These are phyloP conservation scores for Dryadomyces quercus-mongolicae DNA, from an alignment of 2,329 filamentous ascomycete species.

Conservation along the genomic window DNA sequence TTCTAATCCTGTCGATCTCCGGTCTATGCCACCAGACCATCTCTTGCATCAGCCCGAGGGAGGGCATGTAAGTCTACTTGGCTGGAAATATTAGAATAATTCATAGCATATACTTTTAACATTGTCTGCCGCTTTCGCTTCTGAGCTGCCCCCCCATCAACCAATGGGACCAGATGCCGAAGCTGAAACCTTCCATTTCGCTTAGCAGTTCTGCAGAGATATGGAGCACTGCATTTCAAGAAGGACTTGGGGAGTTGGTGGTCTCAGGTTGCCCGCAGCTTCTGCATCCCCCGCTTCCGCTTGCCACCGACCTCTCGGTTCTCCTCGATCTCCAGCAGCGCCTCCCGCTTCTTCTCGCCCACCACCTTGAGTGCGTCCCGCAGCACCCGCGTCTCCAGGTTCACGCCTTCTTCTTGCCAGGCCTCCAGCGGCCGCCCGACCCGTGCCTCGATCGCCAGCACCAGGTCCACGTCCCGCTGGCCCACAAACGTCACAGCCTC, in stretches of 20 bases:
- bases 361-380: slow-evolving; percentile 79
- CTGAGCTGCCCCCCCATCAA: too few species aligned
- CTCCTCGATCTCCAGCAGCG: slow-evolving; percentile 82
- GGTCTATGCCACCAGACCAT: too few species aligned
- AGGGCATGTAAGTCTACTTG: too few species aligned
- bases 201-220: background rate
- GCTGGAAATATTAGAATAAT: too few species aligned
- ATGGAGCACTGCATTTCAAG: too few species aligned
- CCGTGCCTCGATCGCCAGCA: slow-evolving; percentile 79
- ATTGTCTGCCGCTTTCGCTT: too few species aligned
- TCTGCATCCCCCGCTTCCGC: slow-evolving; percentile 49
- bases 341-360: slow-evolving; percentile 91
- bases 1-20: too few species aligned
- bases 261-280: slow-evolving; percentile 23
- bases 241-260: too few species aligned
- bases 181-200: background rate
- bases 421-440: slow-evolving; percentile 70
- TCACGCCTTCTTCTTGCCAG: slow-evolving; percentile 85
- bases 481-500: slow-evolving; percentile 81
- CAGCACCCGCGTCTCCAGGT: slow-evolving; percentile 80
- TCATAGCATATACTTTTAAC: too few species aligned
- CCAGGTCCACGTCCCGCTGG: slow-evolving; percentile 80
- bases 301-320: slow-evolving; percentile 87
- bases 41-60: too few species aligned
- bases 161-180: too few species aligned